Evolutionary conservation across 805 yeast species (phyloP).

Genomic region (Saturnispora galanensis): DNA sequence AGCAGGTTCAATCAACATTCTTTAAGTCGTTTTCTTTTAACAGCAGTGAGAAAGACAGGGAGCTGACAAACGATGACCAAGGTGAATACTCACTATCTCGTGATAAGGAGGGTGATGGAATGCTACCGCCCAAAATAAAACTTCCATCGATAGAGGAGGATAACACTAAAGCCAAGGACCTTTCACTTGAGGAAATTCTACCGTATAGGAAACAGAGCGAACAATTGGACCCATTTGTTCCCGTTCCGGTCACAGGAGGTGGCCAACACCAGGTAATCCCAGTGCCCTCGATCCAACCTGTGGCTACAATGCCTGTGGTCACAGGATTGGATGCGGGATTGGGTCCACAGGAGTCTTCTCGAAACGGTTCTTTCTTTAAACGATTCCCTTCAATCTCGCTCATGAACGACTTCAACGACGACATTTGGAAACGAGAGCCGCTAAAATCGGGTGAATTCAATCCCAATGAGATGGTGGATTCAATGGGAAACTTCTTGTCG

Average conservation of each 20-base stretch:
- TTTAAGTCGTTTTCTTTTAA: constrained; percentile 4
- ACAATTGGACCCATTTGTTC: constrained; percentile 39
- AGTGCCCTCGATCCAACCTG: too few relatives aligned
- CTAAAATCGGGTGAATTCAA: background rate
- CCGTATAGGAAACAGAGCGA: constrained; percentile 37
- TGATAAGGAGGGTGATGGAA: background rate
- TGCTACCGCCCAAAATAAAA: constrained; percentile 5
- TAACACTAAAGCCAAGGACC: background rate
- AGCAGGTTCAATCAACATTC: background rate
- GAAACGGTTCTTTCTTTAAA: constrained; percentile 23
- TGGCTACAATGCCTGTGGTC: too few relatives aligned
- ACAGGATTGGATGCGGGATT: too few relatives aligned
- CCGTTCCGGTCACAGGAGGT: constrained; percentile 10
- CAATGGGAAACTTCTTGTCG: background rate
- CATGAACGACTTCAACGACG: constrained; percentile 16
- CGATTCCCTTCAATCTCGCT: constrained; percentile 26
- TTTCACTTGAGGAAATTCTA: constrained; percentile 18
- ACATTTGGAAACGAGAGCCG: constrained; percentile 6
- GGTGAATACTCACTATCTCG: background rate
- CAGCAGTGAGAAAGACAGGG: background rate
- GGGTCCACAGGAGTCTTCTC: constrained; percentile 13
- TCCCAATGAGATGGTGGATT: background rate
- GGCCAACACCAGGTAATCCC: too few relatives aligned
- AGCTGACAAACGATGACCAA: background rate
- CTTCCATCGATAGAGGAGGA: background rate